Evolutionary conservation across 1,284 basidiomycete species (phyloP).

Genomic region (Polyporus tsugae): DNA sequence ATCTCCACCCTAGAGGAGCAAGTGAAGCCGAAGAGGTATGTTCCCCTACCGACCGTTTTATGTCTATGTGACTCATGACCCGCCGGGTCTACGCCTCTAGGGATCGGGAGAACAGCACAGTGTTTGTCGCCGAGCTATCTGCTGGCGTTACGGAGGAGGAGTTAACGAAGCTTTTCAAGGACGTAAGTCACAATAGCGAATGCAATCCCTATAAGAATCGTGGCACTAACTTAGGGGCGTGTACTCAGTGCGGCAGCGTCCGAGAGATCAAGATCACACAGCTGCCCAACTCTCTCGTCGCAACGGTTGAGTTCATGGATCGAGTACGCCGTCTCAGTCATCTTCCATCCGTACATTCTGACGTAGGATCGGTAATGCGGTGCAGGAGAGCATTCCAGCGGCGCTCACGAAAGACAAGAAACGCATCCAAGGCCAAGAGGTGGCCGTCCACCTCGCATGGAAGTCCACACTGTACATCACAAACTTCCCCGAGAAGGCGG

Average conservation of each 20-base stretch:
- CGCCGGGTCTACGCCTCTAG: conserved; percentile 50
- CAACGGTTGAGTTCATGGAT: conserved; percentile 83
- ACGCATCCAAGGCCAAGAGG: conserved; percentile 73
- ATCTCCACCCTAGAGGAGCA: conserved; percentile 48
- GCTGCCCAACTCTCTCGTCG: conserved; percentile 65
- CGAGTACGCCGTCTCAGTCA: conserved; percentile 54
- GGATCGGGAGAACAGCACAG: conserved; percentile 95
- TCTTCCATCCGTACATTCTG: background rate
- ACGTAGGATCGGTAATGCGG: background rate
- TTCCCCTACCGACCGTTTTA: conserved; percentile 8
- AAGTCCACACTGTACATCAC: conserved; percentile 96
- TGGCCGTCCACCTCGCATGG: conserved; percentile 91
- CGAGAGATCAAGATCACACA: conserved; percentile 82
- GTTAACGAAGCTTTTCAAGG: conserved; percentile 82
- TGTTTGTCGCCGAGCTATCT: conserved; percentile 85
- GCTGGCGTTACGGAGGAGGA: conserved; percentile 67
- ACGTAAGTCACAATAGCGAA: conserved; percentile 60
- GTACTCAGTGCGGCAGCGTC: conserved; percentile 78
- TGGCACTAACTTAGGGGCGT: background rate
- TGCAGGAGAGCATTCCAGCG: conserved; percentile 79
- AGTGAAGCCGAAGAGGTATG: conserved; percentile 67
- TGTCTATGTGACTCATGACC: background rate
- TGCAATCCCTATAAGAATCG: background rate
- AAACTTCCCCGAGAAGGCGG: conserved; percentile 91
- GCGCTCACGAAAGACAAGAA: conserved; percentile 96